Base-by-base conservation (phyloP, 2,329 filamentous ascomycete species). In the Pyrenochaeta sp. region DNA sequence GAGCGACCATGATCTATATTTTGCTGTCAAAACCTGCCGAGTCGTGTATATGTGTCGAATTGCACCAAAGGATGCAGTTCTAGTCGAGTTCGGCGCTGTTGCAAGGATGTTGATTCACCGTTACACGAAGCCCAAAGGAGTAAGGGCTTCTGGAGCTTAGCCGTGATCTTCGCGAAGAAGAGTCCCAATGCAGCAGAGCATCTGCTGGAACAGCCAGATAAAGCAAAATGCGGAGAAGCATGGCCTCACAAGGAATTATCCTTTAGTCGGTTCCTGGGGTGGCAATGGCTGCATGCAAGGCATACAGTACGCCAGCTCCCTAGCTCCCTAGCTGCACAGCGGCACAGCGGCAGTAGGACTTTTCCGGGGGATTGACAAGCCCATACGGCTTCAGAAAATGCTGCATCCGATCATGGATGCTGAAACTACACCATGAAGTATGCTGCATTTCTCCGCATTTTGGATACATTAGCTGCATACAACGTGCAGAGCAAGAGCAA, bases 221-320 rank as follows among this genome's bases (percentile, higher is more conserved):
- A 51, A 49, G 48, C 41, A 22, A 36, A 53, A 44, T 55, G 46
- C 49, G 52, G 55, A 51, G 48, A 44, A 44, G 46, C 41, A 41
- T 24, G 28, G 35, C 45, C 32, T 41, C 13, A 39, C 46, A 51
- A 31, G 43, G 34, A 35, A 17, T 38, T n/a, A n/a, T 28, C 32
- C 42, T 44, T n/a, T 48, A 47, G 36, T 40, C 45, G 44, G 34
- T 47, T 19, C 20, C n/a, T 6, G 35, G 23, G 32, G 22, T 39
- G 27, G 11, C 11, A 30, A 44, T 18, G 14, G 44, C 30, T 50
- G 55, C 55, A 59, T 61, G 58, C 58, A 61, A 54, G 51, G 55
- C 60, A 64, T 59, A 53, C 51, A 35, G 50, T 26, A 54, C 55
- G 42, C 40, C 31, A 45, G 41, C 30, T 29, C 48, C 34, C 31